phyloP scores from a whole-genome alignment of 2,329 filamentous ascomycete genomes.

The Pseudohalonectria lignicola region DNA sequence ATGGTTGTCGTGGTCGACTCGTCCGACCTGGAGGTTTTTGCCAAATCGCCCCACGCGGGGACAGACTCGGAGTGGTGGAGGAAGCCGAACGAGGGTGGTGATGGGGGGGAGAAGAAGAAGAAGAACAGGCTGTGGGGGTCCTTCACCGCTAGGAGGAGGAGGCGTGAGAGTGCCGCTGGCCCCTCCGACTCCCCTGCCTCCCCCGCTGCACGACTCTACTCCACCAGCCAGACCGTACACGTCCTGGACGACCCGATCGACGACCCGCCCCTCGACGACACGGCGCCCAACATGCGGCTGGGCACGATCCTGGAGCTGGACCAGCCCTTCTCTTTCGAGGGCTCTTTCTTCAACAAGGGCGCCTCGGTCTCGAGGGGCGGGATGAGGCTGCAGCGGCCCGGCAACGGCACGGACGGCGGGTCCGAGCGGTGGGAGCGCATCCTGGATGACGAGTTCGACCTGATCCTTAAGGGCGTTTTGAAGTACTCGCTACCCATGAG shows the following conservation, averaged over 20 bases:
- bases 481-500: constrained; percentile 65
- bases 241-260: constrained; percentile 21
- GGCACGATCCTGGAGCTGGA: constrained; percentile 81
- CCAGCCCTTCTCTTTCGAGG: constrained; percentile 79
- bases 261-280: constrained; percentile 55
- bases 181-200: too few species aligned
- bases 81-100: constrained; percentile 22
- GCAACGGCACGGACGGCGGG: constrained; percentile 81
- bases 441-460: constrained; percentile 81
- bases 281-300: constrained; percentile 78
- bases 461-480: constrained; percentile 83
- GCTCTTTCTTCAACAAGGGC: constrained; percentile 71
- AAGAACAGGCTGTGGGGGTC: too few species aligned
- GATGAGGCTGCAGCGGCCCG: constrained; percentile 70
- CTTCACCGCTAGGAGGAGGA: not conserved
- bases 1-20: constrained; percentile 78
- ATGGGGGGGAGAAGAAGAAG: too few species aligned
- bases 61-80: constrained; percentile 51
- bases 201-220: not conserved
- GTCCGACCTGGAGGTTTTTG: constrained; percentile 86
- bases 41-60: constrained; percentile 85
- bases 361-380: constrained; percentile 67
- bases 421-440: constrained; percentile 84
- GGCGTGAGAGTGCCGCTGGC: too few species aligned
- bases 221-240: too few species aligned